Base-by-base conservation (phyloP, 352 stramenopile species). In the Pythium brachiatum region DNA sequence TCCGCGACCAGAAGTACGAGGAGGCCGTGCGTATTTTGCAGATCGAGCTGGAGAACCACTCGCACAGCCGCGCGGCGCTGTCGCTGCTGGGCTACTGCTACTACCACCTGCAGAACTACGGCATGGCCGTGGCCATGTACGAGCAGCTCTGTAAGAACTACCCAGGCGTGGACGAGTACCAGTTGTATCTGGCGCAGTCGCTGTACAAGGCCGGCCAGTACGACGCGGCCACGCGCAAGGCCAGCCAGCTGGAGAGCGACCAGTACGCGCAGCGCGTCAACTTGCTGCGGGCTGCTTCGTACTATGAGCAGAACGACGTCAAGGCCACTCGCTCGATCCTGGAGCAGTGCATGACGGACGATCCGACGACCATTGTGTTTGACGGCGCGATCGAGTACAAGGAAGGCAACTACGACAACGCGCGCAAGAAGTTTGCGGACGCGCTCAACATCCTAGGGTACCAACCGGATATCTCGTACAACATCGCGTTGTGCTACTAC, bases 31-130 rank as follows among this genome's bases (percentile, higher is more conserved):
- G 89, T 31, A 85, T 98, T 36, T 80, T 99, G 36, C 90, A 86
- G 68, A 94, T 95, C 58, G 88, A 97, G 63, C 73, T 97, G 27
- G 88, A 98, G 69, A 97, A 96, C 65, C 97, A 98, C 63, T 85
- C 96, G 48, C 83, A 94, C 62, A 97, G 81, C 69, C 81, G 96
- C 31, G 89, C 96, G 7, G 87, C 90, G 20, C 73, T 99, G 15
- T 98, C 93, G 25, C 74, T 99, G 21, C 76, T 99, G n/a, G 96
- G 89, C n/a, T 99, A 98, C 73, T 98, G 94, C 78, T 98, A 97
- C 76, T 99, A 99, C 77, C 89, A 98, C 70, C 78, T 97, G 71
- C 84, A 98, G 73, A 95, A 98, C 69, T 99, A 94, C 71, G 67
- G 78, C 31, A 75, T 84, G 44, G 94, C 96, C 7, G 90, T 96